phyloP scores from a whole-genome alignment of 1,139 yeast genomes.

The Scheffersomyces illinoinensis region DNA sequence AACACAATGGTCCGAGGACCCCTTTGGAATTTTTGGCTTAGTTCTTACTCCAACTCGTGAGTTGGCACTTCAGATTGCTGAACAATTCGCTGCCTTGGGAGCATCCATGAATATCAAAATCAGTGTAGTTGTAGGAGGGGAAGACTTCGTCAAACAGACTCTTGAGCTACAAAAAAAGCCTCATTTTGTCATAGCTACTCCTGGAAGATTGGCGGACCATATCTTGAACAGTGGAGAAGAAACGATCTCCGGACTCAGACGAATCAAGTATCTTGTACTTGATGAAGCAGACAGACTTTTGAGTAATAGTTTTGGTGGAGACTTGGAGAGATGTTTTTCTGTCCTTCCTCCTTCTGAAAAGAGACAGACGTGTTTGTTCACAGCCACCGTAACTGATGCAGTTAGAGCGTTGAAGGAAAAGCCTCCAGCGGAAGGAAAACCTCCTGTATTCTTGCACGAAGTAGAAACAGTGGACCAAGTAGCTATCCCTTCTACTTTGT shows the following conservation, averaged over 20 bases:
- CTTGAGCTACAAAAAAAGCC: slow-evolving; percentile 79
- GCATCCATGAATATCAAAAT: slow-evolving; percentile 83
- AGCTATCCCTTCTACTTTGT: slow-evolving; percentile 77
- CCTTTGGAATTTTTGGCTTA: slow-evolving; percentile 87
- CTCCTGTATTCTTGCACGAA: slow-evolving; percentile 76
- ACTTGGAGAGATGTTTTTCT: slow-evolving; percentile 69
- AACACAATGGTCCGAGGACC: slow-evolving; percentile 92
- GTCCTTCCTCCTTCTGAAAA: slow-evolving; percentile 68
- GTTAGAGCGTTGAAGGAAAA: slow-evolving; percentile 77
- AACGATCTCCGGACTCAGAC: slow-evolving; percentile 72
- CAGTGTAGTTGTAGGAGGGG: slow-evolving; percentile 89
- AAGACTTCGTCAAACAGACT: slow-evolving; percentile 86
- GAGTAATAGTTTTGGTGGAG: slow-evolving; percentile 81
- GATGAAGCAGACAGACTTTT: slow-evolving; percentile 96
- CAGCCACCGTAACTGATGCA: slow-evolving; percentile 95
- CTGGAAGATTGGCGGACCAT: slow-evolving; percentile 95
- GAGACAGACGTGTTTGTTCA: slow-evolving; percentile 86
- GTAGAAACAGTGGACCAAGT: slow-evolving; percentile 70
- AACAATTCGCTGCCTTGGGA: slow-evolving; percentile 92
- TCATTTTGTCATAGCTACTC: slow-evolving; percentile 95
- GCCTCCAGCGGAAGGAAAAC: slow-evolving; percentile 61
- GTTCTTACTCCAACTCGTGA: slow-evolving; percentile 94
- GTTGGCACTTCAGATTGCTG: slow-evolving; percentile 93
- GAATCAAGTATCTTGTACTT: slow-evolving; percentile 78
- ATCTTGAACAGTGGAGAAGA: slow-evolving; percentile 88